A percentile compares a stretch with the other conserved stretches of the same genome.
phyloP scores from a whole-genome alignment of 805 yeast species.

The Suhomyces sp. region DNA sequence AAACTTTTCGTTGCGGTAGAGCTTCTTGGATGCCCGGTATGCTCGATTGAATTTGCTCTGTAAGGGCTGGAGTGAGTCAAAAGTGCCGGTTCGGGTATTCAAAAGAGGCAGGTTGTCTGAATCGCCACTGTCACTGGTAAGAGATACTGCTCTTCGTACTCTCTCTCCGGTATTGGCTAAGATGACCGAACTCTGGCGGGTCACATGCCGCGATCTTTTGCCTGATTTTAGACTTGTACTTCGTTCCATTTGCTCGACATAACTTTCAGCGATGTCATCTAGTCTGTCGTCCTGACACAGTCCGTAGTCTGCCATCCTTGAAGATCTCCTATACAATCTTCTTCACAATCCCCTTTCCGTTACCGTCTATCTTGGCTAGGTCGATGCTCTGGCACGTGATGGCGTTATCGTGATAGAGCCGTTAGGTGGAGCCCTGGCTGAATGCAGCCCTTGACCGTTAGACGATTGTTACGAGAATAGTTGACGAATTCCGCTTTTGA shows the following conservation, averaged over 20 bases:
- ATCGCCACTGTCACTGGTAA: not conserved
- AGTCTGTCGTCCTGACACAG: not conserved
- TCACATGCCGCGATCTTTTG: not conserved
- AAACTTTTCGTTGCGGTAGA: conserved; percentile 13
- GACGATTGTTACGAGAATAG: not conserved
- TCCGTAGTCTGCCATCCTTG: not conserved
- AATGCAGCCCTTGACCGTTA: not conserved
- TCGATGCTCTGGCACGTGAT: not conserved
- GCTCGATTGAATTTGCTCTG: not conserved
- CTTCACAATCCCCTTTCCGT: not conserved
- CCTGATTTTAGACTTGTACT: not conserved
- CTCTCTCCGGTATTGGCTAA: conserved; percentile 38
- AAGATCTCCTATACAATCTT: not conserved
- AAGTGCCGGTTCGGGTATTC: not conserved
- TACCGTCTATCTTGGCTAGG: not conserved
- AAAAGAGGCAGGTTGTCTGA: not conserved
- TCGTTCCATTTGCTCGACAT: not conserved
- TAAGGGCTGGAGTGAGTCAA: not conserved
- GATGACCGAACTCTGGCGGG: conserved; percentile 31
- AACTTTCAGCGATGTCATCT: not conserved
- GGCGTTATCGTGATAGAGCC: not conserved
- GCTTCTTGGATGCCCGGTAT: not conserved
- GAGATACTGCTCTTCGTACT: conserved; percentile 32
- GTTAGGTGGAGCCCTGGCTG: not conserved
- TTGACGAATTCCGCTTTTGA: not conserved